Evolutionary conservation across 2,329 filamentous ascomycete genomes (phyloP).

Genomic region (Diaporthe caulivora): DNA sequence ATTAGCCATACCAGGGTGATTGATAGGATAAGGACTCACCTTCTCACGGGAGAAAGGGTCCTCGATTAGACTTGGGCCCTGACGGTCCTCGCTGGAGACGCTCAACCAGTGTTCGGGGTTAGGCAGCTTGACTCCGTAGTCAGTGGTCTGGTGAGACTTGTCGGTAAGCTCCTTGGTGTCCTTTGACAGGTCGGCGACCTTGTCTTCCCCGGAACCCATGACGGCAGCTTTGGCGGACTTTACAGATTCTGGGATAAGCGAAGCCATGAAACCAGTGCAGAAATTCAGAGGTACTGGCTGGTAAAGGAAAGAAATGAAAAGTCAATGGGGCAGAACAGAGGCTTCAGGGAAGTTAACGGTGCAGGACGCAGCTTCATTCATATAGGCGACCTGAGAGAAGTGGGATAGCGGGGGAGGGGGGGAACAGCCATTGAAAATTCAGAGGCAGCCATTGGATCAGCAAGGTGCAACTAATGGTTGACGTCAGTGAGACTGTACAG

Average conservation of each 20-base stretch:
- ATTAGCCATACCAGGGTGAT: not conserved
- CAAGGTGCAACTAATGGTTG: not conserved
- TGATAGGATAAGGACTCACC: conserved; percentile 53
- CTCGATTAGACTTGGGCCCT: conserved; percentile 77
- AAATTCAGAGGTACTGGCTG: not conserved
- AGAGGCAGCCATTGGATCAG: conserved; percentile 30
- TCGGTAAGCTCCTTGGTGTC: conserved; percentile 70
- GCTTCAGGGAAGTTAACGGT: not conserved
- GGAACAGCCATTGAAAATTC: conserved; percentile 31
- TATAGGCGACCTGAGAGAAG: not conserved
- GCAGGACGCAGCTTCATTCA: conserved; percentile 5
- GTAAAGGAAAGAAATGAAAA: not conserved
- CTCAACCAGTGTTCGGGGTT: conserved; percentile 85
- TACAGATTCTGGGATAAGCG: conserved; percentile 49
- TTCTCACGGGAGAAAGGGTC: conserved; percentile 81
- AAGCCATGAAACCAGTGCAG: conserved; percentile 30
- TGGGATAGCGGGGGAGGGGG: not conserved
- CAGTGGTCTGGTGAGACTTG: conserved; percentile 76
- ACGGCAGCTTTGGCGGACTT: conserved; percentile 54
- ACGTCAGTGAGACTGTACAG: conserved; percentile 27
- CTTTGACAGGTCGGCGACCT: conserved; percentile 71
- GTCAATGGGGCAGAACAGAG: not conserved
- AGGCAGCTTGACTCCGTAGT: conserved; percentile 80
- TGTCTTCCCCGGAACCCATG: conserved; percentile 60
- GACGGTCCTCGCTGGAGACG: conserved; percentile 70